Conservation (phyloP, 768 basidiomycete genomes). For the Solioccasus polychromus region DNA sequence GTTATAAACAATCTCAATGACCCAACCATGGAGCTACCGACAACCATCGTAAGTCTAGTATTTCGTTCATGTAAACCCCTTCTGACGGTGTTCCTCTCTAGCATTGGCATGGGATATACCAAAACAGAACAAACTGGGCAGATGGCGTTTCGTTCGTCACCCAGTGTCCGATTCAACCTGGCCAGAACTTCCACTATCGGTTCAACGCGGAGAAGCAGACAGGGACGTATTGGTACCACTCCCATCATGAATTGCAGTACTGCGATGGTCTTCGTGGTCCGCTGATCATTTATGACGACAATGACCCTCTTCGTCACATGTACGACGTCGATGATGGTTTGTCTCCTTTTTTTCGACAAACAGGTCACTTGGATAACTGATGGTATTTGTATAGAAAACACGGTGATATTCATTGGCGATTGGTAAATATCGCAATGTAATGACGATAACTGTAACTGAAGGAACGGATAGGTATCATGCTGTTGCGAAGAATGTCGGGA, state of each 20-base stretch:
- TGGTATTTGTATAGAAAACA: slow-evolving; percentile 29
- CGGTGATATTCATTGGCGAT: slow-evolving; percentile 43
- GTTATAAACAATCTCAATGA: slow-evolving; percentile 34
- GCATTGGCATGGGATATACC: slow-evolving; percentile 37
- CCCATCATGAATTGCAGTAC: slow-evolving; percentile 37
- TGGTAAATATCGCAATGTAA: slow-evolving; percentile 33
- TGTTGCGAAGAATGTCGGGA: slow-evolving; percentile 12
- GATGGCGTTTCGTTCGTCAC: slow-evolving; percentile 43
- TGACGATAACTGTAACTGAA: neutral
- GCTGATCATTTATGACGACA: slow-evolving; percentile 44
- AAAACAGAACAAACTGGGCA: slow-evolving; percentile 33
- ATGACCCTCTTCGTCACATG: slow-evolving; percentile 38
- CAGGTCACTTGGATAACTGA: neutral
- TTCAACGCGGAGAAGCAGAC: slow-evolving; percentile 38
- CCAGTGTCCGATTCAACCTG: slow-evolving; percentile 44
- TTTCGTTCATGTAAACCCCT: neutral
- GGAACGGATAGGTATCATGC: slow-evolving; percentile 26
- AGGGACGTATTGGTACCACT: slow-evolving; percentile 52
- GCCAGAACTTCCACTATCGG: slow-evolving; percentile 39
- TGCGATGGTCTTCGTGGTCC: slow-evolving; percentile 44
- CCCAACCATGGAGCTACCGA: slow-evolving; percentile 32
- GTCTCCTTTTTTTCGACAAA: neutral
- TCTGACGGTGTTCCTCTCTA: slow-evolving; percentile 2
- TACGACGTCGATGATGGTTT: slow-evolving; percentile 49
- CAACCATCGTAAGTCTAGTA: slow-evolving; percentile 33